Evolutionary conservation across 1,139 yeast genomes (phyloP).

Genomic region (Pichia sp.): DNA sequence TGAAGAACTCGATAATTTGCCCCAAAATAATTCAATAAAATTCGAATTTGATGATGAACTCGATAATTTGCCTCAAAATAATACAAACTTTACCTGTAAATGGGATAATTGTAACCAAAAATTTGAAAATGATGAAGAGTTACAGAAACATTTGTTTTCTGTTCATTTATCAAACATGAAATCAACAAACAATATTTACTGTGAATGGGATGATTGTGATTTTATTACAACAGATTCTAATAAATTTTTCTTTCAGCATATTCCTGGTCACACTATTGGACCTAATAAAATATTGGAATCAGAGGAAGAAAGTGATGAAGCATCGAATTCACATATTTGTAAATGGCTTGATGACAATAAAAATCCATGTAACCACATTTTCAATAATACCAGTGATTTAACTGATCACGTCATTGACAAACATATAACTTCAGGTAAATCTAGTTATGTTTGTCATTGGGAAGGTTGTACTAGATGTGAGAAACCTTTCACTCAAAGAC

Average conservation of each 20-base stretch:
- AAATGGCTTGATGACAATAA: constrained; percentile 21
- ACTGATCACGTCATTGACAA: constrained; percentile 59
- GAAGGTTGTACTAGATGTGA: constrained; percentile 60
- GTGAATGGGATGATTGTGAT: constrained; percentile 72
- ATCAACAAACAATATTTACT: constrained; percentile 30
- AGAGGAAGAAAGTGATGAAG: constrained; percentile 12
- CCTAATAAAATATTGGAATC: not conserved
- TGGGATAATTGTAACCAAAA: constrained; percentile 27
- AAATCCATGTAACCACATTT: constrained; percentile 40
- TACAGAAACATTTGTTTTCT: constrained; percentile 51
- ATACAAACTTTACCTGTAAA: constrained; percentile 20
- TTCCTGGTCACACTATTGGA: constrained; percentile 32
- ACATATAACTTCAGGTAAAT: constrained; percentile 72
- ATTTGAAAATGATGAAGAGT: constrained; percentile 10
- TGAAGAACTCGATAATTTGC: not conserved
- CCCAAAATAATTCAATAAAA: too few relatives aligned
- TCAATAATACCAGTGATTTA: constrained; percentile 48
- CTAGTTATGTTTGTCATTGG: constrained; percentile 71
- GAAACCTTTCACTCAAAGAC: constrained; percentile 69
- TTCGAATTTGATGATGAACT: not conserved
- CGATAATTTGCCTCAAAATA: not conserved
- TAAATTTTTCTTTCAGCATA: constrained; percentile 52
- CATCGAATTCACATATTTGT: constrained; percentile 35
- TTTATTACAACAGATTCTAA: constrained; percentile 46
- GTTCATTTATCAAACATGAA: constrained; percentile 39